A percentile compares a stretch with the other conserved stretches of the same genome.
phyloP scores from a whole-genome alignment of 768 basidiomycete species.

The Dentipellis fragilis region DNA sequence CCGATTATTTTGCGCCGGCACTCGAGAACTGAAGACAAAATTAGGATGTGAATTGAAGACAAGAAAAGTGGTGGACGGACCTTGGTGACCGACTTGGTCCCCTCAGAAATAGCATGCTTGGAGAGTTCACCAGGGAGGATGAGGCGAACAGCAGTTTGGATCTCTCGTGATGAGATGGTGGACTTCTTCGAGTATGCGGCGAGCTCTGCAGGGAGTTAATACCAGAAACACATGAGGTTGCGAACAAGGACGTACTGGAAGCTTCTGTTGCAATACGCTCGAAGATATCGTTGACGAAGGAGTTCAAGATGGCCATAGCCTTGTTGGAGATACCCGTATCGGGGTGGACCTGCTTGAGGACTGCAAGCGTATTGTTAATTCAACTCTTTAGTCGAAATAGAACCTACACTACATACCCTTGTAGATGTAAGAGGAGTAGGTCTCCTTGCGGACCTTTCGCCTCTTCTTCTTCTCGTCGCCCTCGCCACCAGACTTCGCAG shows the following conservation, averaged over 20 bases:
- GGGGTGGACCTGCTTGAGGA: slow-evolving; percentile 95
- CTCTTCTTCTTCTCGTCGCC: slow-evolving; percentile 71
- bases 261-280: slow-evolving; percentile 88
- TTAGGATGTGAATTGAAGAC: not conserved
- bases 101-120: slow-evolving; percentile 98
- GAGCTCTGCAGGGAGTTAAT: slow-evolving; percentile 49
- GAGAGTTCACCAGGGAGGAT: slow-evolving; percentile 96
- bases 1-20: slow-evolving; percentile 16
- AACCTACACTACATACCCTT: slow-evolving; percentile 42
- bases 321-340: slow-evolving; percentile 99
- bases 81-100: slow-evolving; percentile 69
- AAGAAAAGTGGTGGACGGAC: slow-evolving; percentile 11
- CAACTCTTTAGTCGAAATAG: not conserved
- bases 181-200: slow-evolving; percentile 98
- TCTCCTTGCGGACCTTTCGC: slow-evolving; percentile 84
- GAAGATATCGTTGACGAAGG: slow-evolving; percentile 91
- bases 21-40: slow-evolving; percentile 16
- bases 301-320: slow-evolving; percentile 87
- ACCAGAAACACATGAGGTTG: not conserved
- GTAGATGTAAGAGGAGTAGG: slow-evolving; percentile 92
- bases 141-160: slow-evolving; percentile 90
- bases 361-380: slow-evolving; percentile 26
- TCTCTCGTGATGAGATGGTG: slow-evolving; percentile 96
- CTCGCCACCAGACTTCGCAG: slow-evolving; percentile 39
- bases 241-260: slow-evolving; percentile 45